Conservation (phyloP, 495 filamentous ascomycete species). For the Penicillium roqueforti region DNA sequence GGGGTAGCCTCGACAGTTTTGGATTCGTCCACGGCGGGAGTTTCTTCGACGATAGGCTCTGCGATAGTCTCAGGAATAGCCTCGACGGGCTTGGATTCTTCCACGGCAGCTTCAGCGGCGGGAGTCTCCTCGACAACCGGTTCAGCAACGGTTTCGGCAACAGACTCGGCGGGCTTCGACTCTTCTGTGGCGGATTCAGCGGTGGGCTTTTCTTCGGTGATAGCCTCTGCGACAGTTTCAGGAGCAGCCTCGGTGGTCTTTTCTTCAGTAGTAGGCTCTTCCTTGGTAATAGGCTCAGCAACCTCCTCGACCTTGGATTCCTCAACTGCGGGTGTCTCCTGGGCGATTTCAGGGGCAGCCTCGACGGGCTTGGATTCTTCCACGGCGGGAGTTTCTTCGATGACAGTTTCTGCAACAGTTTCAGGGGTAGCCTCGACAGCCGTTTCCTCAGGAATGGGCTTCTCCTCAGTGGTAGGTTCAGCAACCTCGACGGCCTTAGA, state of each 20-base stretch:
- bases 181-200: background rate
- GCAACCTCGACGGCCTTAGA: background rate
- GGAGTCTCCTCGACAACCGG: background rate
- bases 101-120: background rate
- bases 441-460: background rate
- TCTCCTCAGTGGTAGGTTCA: background rate
- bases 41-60: background rate
- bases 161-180: background rate
- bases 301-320: constrained; percentile 14
- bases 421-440: background rate
- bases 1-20: background rate
- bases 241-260: constrained; percentile 7
- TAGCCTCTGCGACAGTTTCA: constrained; percentile 9
- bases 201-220: constrained; percentile 14
- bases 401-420: background rate
- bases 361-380: background rate
- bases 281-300: constrained; percentile 11
- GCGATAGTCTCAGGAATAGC: background rate
- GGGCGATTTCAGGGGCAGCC: background rate
- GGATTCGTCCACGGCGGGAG: background rate
- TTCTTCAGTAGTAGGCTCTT: constrained; percentile 9
- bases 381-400: background rate
- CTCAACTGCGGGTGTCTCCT: constrained; percentile 10
- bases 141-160: background rate
- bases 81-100: background rate